Conservation (phyloP, 306 rosid species). For the Begonia fuchsioides region DNA sequence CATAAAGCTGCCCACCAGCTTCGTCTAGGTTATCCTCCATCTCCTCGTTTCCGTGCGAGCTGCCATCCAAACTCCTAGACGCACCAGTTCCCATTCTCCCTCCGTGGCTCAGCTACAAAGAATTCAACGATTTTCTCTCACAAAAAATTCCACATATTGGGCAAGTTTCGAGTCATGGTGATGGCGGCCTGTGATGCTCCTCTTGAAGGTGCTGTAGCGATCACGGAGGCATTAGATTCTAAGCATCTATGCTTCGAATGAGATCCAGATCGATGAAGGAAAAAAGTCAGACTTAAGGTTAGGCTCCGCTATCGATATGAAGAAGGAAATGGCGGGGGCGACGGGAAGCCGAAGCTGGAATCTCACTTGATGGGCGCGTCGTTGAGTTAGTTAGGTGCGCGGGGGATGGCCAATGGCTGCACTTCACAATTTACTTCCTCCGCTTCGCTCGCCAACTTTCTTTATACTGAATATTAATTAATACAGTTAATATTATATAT, state of each 20-base stretch:
- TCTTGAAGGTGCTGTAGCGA: constrained; percentile 3
- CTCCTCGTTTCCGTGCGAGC: constrained; percentile 30
- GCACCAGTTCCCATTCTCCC: constrained; percentile 57
- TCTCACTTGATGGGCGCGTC: too few relatives aligned
- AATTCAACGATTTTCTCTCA: not conserved
- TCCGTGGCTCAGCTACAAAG: not conserved
- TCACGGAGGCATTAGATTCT: constrained; percentile 7
- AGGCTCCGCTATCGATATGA: constrained; percentile 6
- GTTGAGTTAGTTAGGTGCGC: too few relatives aligned
- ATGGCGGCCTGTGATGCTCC: too few relatives aligned
- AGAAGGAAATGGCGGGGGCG: constrained; percentile 4
- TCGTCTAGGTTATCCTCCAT: constrained; percentile 40
- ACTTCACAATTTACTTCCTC: too few relatives aligned
- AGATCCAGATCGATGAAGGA: constrained; percentile 5
- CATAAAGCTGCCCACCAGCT: constrained; percentile 72
- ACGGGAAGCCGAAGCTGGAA: not conserved
- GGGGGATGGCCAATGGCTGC: too few relatives aligned
- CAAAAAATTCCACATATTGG: not conserved
- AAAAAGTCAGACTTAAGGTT: constrained; percentile 12
- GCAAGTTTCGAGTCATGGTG: not conserved
- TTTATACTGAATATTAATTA: too few relatives aligned
- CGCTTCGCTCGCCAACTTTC: too few relatives aligned
- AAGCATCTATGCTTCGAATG: not conserved
- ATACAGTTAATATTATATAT: too few relatives aligned
- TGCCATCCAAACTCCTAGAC: constrained; percentile 39